A percentile compares a stretch with the other conserved stretches of the same genome.
Conservation (phyloP, 139 green algal genomes). For the Limnomonas spitsbergensis region DNA sequence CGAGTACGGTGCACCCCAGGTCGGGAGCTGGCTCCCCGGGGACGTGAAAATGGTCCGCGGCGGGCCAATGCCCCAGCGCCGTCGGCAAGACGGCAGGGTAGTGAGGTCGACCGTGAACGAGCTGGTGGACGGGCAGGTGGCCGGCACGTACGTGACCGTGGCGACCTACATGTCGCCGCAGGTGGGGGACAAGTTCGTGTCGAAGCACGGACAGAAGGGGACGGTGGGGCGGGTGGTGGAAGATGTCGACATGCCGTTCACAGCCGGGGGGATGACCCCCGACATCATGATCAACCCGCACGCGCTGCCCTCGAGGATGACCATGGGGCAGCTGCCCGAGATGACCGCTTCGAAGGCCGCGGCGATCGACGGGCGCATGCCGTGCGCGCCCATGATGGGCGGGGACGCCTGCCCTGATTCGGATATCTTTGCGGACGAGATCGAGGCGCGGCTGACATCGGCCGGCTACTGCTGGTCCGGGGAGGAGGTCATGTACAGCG, state of each 20-base stretch:
- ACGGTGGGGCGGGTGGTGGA: slow-evolving; percentile 13
- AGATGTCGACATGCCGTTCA: slow-evolving; percentile 64
- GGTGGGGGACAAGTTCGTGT: slow-evolving; percentile 4
- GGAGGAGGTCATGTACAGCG: background rate
- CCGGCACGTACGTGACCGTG: no score
- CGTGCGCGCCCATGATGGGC: no score
- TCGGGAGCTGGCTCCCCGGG: no score
- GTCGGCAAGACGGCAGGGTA: no score
- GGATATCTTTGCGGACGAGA: background rate
- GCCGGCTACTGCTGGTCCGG: background rate
- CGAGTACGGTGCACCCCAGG: no score
- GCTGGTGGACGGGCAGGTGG: no score
- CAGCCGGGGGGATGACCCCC: slow-evolving; percentile 75
- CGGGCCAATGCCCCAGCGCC: background rate
- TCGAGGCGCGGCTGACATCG: background rate
- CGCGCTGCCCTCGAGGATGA: slow-evolving; percentile 98
- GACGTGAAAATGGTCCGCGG: no score
- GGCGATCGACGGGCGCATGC: no score
- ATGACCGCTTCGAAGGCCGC: slow-evolving; percentile 47
- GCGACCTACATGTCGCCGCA: background rate
- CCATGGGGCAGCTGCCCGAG: slow-evolving; percentile 97
- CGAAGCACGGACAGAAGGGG: slow-evolving; percentile 30
- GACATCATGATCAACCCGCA: slow-evolving; percentile 99
- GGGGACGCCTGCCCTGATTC: no score
- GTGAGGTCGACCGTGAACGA: no score